phyloP scores from a whole-genome alignment of 768 basidiomycete genomes.

The Rhodotorula babjevae region DNA sequence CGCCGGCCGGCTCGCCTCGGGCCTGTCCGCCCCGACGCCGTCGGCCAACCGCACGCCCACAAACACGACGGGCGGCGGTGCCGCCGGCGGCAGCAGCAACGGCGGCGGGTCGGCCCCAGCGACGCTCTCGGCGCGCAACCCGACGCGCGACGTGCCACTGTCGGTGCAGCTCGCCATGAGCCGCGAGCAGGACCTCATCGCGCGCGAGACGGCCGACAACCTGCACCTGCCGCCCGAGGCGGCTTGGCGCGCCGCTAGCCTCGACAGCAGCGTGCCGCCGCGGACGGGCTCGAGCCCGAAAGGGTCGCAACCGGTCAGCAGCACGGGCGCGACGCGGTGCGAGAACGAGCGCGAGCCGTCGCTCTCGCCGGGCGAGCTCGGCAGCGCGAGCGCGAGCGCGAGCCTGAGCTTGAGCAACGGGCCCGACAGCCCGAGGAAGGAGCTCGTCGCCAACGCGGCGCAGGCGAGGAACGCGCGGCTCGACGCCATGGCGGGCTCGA shows the following conservation, averaged over 20 bases:
- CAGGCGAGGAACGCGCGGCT: conserved; percentile 33
- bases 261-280: not conserved
- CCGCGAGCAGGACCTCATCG: conserved; percentile 20
- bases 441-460: not conserved
- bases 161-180: conserved; percentile 4
- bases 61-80: not conserved
- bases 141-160: not conserved
- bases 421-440: not conserved
- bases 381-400: not conserved
- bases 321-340: not conserved
- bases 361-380: conserved; percentile 22
- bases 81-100: not conserved
- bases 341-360: not conserved
- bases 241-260: conserved; percentile 8
- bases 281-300: not conserved
- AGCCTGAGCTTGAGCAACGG: too few species aligned
- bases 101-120: conserved; percentile 1
- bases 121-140: not conserved
- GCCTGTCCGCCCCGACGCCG: not conserved
- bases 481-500: conserved; percentile 34
- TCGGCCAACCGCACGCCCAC: too few species aligned
- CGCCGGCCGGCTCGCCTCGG: not conserved
- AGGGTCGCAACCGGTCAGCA: not conserved
- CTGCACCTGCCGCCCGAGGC: conserved; percentile 22
- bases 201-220: conserved; percentile 19